phyloP scores from a whole-genome alignment of 2,329 filamentous ascomycete genomes.

The Epichloe glyceriae region DNA sequence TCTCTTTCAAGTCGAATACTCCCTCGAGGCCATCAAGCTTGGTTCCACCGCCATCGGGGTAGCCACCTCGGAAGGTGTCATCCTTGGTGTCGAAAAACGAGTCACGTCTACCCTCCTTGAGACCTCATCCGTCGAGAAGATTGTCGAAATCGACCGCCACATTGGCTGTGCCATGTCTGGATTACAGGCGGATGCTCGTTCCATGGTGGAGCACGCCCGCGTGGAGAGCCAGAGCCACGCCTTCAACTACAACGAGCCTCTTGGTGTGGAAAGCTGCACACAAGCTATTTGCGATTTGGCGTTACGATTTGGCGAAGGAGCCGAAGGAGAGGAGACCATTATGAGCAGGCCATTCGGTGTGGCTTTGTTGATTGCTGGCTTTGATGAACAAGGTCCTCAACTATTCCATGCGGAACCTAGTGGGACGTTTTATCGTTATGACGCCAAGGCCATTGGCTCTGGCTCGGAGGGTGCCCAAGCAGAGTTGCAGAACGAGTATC shows the following conservation, averaged over 20 bases:
- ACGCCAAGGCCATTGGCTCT: slow-evolving; percentile 96
- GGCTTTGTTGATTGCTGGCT: slow-evolving; percentile 88
- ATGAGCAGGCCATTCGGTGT: slow-evolving; percentile 98
- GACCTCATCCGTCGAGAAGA: slow-evolving; percentile 97
- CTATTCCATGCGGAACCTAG: slow-evolving; percentile 97
- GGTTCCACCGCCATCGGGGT: slow-evolving; percentile 97
- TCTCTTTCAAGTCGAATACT: slow-evolving; percentile 99
- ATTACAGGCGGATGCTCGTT: slow-evolving; percentile 91
- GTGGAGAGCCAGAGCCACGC: slow-evolving; percentile 95
- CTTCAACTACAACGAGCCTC: slow-evolving; percentile 94
- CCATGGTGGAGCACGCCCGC: slow-evolving; percentile 95
- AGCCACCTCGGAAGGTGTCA: slow-evolving; percentile 85
- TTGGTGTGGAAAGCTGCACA: slow-evolving; percentile 94
- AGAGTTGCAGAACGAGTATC: slow-evolving; percentile 96
- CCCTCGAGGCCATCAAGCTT: slow-evolving; percentile 98
- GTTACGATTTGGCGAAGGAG: slow-evolving; percentile 90
- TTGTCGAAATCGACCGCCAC: slow-evolving; percentile 97
- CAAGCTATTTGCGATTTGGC: slow-evolving; percentile 98
- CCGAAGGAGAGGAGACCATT: slow-evolving; percentile 95
- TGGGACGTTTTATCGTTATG: slow-evolving; percentile 97
- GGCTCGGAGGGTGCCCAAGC: slow-evolving; percentile 96
- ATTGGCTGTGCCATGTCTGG: slow-evolving; percentile 99
- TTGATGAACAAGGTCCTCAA: slow-evolving; percentile 92
- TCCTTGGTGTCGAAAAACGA: slow-evolving; percentile 97
- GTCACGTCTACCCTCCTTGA: slow-evolving; percentile 96